A percentile compares a stretch with the other conserved stretches of the same genome.
These are phyloP conservation scores for Pulveroboletus frians DNA, from an alignment of 768 basidiomycete genomes.

Conservation along the genomic window DNA sequence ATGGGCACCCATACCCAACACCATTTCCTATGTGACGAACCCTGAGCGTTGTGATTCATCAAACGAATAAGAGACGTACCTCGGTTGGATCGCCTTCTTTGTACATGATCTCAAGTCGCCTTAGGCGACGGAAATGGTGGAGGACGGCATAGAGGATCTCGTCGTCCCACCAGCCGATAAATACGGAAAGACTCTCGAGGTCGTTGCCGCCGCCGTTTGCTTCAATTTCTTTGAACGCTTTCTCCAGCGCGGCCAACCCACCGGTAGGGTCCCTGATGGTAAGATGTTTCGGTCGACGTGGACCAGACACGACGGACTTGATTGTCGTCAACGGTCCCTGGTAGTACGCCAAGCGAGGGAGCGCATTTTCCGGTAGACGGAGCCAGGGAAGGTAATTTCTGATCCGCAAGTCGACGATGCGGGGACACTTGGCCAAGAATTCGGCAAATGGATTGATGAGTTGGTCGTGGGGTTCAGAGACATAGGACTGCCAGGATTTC, in stretches of 20 bases:
- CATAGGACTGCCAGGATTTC: constrained; percentile 26
- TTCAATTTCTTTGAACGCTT: constrained; percentile 27
- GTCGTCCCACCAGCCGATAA: constrained; percentile 42
- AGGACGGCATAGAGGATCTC: constrained; percentile 41
- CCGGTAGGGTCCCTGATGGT: constrained; percentile 22
- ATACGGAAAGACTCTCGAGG: constrained; percentile 31
- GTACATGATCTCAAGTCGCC: constrained; percentile 39
- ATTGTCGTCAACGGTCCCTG: constrained; percentile 28
- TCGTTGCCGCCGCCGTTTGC: constrained; percentile 7
- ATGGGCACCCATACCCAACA: constrained; percentile 41
- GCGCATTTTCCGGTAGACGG: constrained; percentile 13
- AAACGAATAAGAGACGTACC: constrained; percentile 25
- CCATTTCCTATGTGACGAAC: constrained; percentile 25
- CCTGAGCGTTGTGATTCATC: background rate
- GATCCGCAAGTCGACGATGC: constrained; percentile 17
- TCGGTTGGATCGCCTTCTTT: constrained; percentile 35
- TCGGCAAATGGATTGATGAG: constrained; percentile 24
- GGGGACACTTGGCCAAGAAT: constrained; percentile 24
- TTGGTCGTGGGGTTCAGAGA: constrained; percentile 25
- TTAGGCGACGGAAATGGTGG: constrained; percentile 33
- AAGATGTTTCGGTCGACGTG: constrained; percentile 19
- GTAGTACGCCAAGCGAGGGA: constrained; percentile 17
- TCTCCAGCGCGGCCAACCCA: constrained; percentile 20
- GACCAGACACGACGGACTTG: constrained; percentile 17
- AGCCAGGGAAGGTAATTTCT: constrained; percentile 29